Evolutionary conservation across 441 rosid genomes (phyloP), one percentile per base, ranked within the genome.

Genomic region (Hura crepitans): DNA sequence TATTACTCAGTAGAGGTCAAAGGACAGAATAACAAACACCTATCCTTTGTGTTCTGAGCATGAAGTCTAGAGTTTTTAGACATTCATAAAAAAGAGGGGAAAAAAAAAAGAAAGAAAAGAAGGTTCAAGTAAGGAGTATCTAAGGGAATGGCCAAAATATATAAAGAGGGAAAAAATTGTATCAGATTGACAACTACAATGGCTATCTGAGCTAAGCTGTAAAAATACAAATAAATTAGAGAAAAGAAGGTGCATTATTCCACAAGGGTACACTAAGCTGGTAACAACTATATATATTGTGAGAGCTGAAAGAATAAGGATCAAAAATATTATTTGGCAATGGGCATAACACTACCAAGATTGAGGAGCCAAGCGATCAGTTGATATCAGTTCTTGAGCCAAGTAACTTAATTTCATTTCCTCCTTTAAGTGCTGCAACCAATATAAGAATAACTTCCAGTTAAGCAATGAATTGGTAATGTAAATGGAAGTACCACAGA

Each of bases 401-500:
- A 94, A 80, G 87, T 90, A 89, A 81, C 99, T 90, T 66, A 94
- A 78, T 81, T 89, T 92, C 99, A 94, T 92, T 71, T 90, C 97
- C 78, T 94, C 97, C 86, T 94, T 89, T 76, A 94, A 87, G 81
- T 94, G 99, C 99, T 94, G 89, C 80, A 80, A 75, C 30, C 75
- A 31, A 62, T 18, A 50, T 39, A 49, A 35, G 62, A 62, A 66
- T 47, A 28, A 71, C 25, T 72, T 72, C 69, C 17, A 56, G 61
- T 56, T 51, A 72, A 53, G 18, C 61, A 54, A 63, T 35, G 61
- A 51, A 63, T 58, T 75, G 31, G 62, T 30, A 25, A 43, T 9
- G 23, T 63, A 67, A 66, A 62, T 49, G 69, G 53, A 59, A 27
- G 23, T 55, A 25, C 71, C 51, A 55, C 22, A 62, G 25, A 56